Evolutionary conservation across 495 filamentous ascomycete species (phyloP), one percentile per base, ranked within the genome.

Genomic region (Tuber magnatum): DNA sequence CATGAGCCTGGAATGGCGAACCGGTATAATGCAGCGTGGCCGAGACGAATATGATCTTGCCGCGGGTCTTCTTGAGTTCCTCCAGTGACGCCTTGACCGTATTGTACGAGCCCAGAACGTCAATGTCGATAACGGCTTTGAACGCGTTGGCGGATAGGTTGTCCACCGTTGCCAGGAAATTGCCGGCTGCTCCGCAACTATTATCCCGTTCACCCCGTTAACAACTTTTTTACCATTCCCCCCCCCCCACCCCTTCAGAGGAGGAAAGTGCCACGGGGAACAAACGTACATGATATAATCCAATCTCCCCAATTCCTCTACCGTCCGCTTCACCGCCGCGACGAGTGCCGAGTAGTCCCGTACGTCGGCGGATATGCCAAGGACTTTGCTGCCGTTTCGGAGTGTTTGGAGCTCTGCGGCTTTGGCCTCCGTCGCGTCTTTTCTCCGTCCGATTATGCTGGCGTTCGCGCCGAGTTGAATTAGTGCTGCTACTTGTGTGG

Each of bases 81-180:
- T 92, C 91, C 10, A 97, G 84, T 0, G 92, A 93, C 2, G 95
- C 94, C 85, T 99, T 99, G 78, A 97, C 87, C 10, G 93, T 97
- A 84, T 98, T 96, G 84, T 91, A 99, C 7, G 92, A 95, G 41
- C 95, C 95, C 41, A 97, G 83, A 1, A 97, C 90, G 82, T 99
- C 95, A 80, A 99, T 99, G 69, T 99, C 95, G 77, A 99, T 94
- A 61, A 99, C 95, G 0, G 92, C 87, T 83, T 94, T 97, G 88
- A 99, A 97, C 28, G 92, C 95, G 82, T 97, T 97, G 68, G 91
- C 84, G 2, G 88, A 91, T 5, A 97, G 87, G 75, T 91, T 91
- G 38, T 90, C 85, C 78, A 98, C 92, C 1, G 94, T 91, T 9
- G 94, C 91, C 38, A 99, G 88, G 86, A 99, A 99, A 84, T 99